Evolutionary conservation across 2,329 filamentous ascomycete species (phyloP).

Genomic region (Hypoxylon sp.): DNA sequence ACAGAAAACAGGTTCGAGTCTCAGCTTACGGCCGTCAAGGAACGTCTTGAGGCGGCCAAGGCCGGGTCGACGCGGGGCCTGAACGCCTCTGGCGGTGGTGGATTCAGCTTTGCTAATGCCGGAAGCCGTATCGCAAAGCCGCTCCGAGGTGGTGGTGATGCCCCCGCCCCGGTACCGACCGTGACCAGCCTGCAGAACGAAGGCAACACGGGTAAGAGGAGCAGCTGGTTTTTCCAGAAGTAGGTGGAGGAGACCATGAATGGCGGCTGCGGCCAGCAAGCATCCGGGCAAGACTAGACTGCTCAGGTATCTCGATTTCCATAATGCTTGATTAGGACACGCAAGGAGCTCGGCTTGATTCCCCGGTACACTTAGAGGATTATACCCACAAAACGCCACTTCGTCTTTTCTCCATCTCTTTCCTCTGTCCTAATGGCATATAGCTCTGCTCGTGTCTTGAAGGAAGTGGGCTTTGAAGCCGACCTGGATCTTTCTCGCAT

Average conservation of each 20-base stretch:
- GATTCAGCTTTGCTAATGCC: conserved; percentile 74
- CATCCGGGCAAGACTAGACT: conserved; percentile 25
- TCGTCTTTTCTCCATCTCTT: conserved; percentile 16
- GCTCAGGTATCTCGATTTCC: conserved; percentile 16
- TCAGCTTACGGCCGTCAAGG: conserved; percentile 96
- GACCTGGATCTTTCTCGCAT: neutral
- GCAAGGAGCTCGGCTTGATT: conserved; percentile 26
- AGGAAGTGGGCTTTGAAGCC: conserved; percentile 8
- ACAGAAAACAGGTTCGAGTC: conserved; percentile 80
- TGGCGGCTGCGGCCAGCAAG: conserved; percentile 13
- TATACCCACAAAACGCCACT: conserved; percentile 30
- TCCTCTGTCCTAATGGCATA: conserved; percentile 5
- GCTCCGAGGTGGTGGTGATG: conserved; percentile 65
- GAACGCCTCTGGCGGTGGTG: conserved; percentile 63
- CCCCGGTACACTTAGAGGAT: conserved; percentile 34
- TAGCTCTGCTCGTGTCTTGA: conserved; percentile 7
- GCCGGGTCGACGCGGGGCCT: conserved; percentile 87
- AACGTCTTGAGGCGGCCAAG: conserved; percentile 95
- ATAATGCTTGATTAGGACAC: conserved; percentile 24
- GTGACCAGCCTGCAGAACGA: conserved; percentile 68
- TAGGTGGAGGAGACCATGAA: conserved; percentile 31
- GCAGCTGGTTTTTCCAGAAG: conserved; percentile 78
- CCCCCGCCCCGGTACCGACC: conserved; percentile 59
- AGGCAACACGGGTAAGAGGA: conserved; percentile 66
- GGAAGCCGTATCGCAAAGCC: conserved; percentile 75